These are phyloP conservation scores for Neurospora sp. DNA, from an alignment of 495 filamentous ascomycete species.

Conservation along the genomic window DNA sequence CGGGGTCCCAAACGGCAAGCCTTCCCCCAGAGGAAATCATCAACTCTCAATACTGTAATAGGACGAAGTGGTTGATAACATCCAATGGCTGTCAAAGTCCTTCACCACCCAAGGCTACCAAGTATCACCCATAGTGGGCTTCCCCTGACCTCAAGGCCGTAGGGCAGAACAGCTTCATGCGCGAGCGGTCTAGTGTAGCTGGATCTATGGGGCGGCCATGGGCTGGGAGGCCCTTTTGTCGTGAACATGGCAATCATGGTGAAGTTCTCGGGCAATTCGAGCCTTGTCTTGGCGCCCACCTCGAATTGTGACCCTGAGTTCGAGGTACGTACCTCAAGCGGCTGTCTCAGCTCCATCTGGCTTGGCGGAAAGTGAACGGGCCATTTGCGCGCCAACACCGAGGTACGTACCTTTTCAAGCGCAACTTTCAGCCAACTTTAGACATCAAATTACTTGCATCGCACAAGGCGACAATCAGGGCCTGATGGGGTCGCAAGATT, in stretches of 20 bases:
- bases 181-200: background rate
- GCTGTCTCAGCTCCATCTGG: background rate
- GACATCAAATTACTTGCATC: background rate
- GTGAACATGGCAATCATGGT: background rate
- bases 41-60: background rate
- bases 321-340: background rate
- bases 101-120: background rate
- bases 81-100: background rate
- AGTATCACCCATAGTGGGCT: background rate
- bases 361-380: background rate
- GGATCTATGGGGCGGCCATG: background rate
- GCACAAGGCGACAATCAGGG: background rate
- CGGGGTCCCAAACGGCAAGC: background rate
- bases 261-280: background rate
- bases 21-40: background rate
- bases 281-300: background rate
- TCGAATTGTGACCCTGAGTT: background rate
- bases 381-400: background rate
- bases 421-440: background rate
- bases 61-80: background rate
- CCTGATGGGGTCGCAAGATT: background rate
- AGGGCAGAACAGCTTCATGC: background rate
- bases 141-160: background rate
- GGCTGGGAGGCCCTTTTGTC: background rate
- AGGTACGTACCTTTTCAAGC: background rate